phyloP scores from a whole-genome alignment of 1,284 basidiomycete genomes.

The Boletus calvinii region DNA sequence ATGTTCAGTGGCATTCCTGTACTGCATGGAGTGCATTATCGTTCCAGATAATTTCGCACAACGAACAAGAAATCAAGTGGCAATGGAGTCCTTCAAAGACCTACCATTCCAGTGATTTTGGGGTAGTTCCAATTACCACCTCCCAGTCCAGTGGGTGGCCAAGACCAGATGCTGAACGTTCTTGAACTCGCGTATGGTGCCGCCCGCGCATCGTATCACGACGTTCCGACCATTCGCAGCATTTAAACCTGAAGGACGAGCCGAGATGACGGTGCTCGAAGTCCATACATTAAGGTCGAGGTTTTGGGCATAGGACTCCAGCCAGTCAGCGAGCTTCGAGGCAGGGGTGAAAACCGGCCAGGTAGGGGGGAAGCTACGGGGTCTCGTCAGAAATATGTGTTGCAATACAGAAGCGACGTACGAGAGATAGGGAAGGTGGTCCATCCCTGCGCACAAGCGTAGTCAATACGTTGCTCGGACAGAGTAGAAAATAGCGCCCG shows the following conservation, averaged over 20 bases:
- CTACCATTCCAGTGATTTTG: constrained; percentile 1
- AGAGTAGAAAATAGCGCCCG: background rate
- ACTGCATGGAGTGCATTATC: constrained; percentile 5
- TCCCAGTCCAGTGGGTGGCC: constrained; percentile 38
- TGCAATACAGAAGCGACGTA: background rate
- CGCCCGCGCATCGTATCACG: constrained; percentile 25
- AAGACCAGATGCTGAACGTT: constrained; percentile 34
- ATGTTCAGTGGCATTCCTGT: background rate
- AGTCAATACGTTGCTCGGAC: background rate
- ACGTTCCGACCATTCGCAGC: constrained; percentile 34
- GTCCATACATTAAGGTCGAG: constrained; percentile 58
- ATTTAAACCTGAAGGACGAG: constrained; percentile 30
- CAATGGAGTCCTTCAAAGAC: background rate
- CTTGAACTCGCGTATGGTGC: constrained; percentile 25
- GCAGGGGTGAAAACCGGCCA: constrained; percentile 39
- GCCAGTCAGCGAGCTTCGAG: constrained; percentile 50
- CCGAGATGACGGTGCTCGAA: constrained; percentile 39
- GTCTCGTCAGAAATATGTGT: background rate
- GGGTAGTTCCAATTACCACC: constrained; percentile 19
- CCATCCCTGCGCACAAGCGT: background rate
- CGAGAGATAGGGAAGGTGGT: constrained; percentile 15
- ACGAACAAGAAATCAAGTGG: background rate
- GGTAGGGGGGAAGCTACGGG: constrained; percentile 30
- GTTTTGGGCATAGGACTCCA: constrained; percentile 51
- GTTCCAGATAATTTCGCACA: constrained; percentile 20